Evolutionary conservation across 73 alveolate species (phyloP).

Genomic region (Vitrella brassicaformis): DNA sequence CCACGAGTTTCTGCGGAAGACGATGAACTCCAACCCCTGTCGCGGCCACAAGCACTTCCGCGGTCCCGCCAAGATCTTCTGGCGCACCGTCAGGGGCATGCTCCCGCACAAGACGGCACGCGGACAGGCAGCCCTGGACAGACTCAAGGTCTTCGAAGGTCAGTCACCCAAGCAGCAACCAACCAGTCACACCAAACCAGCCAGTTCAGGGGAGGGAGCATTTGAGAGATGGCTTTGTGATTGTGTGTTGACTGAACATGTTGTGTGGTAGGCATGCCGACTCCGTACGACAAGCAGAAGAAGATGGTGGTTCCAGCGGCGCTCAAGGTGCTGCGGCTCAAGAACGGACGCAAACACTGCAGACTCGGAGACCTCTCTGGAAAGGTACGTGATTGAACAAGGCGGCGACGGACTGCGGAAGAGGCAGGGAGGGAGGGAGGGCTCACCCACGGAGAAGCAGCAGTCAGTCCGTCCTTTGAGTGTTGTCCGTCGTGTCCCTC

Average conservation of each 20-base stretch:
- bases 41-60: slow-evolving; percentile 89
- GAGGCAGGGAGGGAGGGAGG: neutral
- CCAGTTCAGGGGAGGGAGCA: too few species aligned
- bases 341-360: neutral
- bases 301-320: slow-evolving; percentile 53
- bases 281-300: slow-evolving; percentile 83
- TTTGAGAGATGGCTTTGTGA: too few species aligned
- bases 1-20: slow-evolving; percentile 73
- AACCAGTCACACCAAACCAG: too few species aligned
- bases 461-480: neutral
- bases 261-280: slow-evolving; percentile 98
- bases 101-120: slow-evolving; percentile 89
- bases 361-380: neutral
- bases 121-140: slow-evolving; percentile 88
- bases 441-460: neutral
- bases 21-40: slow-evolving; percentile 88
- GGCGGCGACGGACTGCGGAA: neutral
- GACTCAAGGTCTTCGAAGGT: slow-evolving; percentile 18
- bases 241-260: too few species aligned
- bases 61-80: slow-evolving; percentile 87
- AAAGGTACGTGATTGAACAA: neutral
- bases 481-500: neutral
- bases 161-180: too few species aligned
- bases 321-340: neutral
- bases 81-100: slow-evolving; percentile 79